A percentile compares a stretch with the other conserved stretches of the same genome.
Conservation (phyloP, 139 green algal species). For the Ulvella scutata region DNA sequence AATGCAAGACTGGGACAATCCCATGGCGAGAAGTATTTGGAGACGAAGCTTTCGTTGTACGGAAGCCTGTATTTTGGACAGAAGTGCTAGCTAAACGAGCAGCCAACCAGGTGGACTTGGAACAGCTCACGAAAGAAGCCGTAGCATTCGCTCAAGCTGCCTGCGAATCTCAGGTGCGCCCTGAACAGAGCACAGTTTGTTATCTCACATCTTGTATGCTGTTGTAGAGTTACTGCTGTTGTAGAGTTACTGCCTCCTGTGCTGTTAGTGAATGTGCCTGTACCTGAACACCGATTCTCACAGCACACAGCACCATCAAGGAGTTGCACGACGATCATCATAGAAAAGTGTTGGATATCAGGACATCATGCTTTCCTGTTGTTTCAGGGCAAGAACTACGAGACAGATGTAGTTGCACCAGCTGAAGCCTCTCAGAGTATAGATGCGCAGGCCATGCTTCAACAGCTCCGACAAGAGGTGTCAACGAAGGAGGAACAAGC, state of each 20-base stretch:
- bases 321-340: too few species aligned
- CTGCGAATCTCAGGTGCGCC: not conserved
- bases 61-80: slow-evolving; percentile 42
- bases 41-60: slow-evolving; percentile 56
- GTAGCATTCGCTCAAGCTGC: slow-evolving; percentile 30
- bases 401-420: not conserved
- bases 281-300: too few species aligned
- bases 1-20: slow-evolving; percentile 76
- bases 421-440: not conserved
- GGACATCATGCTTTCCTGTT: too few species aligned
- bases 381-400: not conserved
- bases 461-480: not conserved
- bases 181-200: too few species aligned
- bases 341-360: too few species aligned
- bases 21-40: slow-evolving; percentile 80
- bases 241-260: too few species aligned
- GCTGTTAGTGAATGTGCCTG: too few species aligned
- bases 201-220: too few species aligned
- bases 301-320: too few species aligned
- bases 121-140: slow-evolving; percentile 37
- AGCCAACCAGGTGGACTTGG: slow-evolving; percentile 32
- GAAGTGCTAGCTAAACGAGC: slow-evolving; percentile 35
- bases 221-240: too few species aligned
- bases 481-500: not conserved
- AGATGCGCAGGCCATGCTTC: not conserved